Evolutionary conservation across 257 asterid genomes (phyloP).

Genomic region (Gynochthodes officinalis): DNA sequence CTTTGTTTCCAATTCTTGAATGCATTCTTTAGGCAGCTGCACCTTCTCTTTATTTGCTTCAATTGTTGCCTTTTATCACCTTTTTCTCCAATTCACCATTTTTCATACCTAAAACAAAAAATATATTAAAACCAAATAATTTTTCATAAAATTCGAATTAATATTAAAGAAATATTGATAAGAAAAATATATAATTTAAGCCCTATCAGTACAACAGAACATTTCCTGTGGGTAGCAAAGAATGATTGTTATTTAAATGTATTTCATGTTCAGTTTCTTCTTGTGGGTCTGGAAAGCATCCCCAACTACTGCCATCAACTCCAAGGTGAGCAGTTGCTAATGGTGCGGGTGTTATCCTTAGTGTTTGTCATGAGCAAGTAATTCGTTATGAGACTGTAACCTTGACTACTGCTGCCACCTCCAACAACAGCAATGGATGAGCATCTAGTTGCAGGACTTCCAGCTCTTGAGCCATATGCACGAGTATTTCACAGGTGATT

Average conservation of each 20-base stretch:
- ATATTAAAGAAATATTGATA: too few species aligned
- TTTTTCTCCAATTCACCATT: too few species aligned
- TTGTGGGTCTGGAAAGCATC: slow-evolving; percentile 99
- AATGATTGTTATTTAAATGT: background rate
- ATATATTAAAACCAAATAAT: too few species aligned
- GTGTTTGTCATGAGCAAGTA: slow-evolving; percentile 98
- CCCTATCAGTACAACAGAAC: too few species aligned
- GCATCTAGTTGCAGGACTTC: slow-evolving; percentile 98
- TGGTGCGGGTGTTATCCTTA: slow-evolving; percentile 98
- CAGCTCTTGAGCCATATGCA: slow-evolving; percentile 99
- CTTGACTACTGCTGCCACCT: slow-evolving; percentile 98
- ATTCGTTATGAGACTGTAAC: slow-evolving; percentile 96
- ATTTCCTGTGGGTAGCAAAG: background rate
- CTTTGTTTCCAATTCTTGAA: too few species aligned
- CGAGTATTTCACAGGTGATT: slow-evolving; percentile 85
- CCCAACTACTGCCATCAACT: slow-evolving; percentile 91
- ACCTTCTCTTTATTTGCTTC: too few species aligned
- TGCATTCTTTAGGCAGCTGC: too few species aligned
- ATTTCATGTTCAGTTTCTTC: slow-evolving; percentile 61
- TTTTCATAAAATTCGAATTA: too few species aligned
- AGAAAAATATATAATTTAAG: too few species aligned
- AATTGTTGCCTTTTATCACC: too few species aligned
- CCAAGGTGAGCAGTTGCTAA: slow-evolving; percentile 99
- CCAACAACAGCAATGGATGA: slow-evolving; percentile 98
- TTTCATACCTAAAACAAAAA: too few species aligned